These are phyloP conservation scores for Geosmithia morbida DNA, from an alignment of 2,329 filamentous ascomycete genomes.

Conservation along the genomic window DNA sequence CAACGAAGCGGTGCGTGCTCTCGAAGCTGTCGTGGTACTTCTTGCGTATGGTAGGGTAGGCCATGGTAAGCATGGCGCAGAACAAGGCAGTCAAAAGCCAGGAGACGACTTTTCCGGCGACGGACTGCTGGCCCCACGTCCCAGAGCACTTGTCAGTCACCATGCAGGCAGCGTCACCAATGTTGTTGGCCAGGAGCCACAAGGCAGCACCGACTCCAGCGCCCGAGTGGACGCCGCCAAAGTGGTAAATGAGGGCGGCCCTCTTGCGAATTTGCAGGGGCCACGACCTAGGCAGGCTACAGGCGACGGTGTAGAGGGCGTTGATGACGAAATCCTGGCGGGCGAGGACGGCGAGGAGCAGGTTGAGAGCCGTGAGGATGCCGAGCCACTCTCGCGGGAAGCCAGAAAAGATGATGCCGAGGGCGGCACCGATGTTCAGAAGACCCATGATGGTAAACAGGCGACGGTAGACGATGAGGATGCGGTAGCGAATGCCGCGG, in stretches of 20 bases:
- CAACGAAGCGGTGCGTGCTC: slow-evolving; percentile 54
- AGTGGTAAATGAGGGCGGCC: slow-evolving; percentile 26
- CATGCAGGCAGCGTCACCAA: slow-evolving; percentile 10
- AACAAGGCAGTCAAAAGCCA: slow-evolving; percentile 45
- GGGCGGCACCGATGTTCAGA: slow-evolving; percentile 26
- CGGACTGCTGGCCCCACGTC: slow-evolving; percentile 15
- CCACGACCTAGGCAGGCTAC: slow-evolving; percentile 20
- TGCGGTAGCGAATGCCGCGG: slow-evolving; percentile 15
- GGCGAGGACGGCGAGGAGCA: slow-evolving; percentile 26
- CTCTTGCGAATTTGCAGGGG: slow-evolving; percentile 25
- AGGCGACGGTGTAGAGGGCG: slow-evolving; percentile 22
- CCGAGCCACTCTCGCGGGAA: slow-evolving; percentile 20
- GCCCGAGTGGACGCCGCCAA: slow-evolving; percentile 28
- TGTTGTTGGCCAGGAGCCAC: slow-evolving; percentile 20
- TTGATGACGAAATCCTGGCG: slow-evolving; percentile 36
- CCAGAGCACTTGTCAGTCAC: slow-evolving; percentile 9
- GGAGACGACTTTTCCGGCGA: slow-evolving; percentile 31
- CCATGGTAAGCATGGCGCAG: slow-evolving; percentile 42
- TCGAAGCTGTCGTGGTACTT: slow-evolving; percentile 57
- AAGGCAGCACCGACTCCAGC: slow-evolving; percentile 23
- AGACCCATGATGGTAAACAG: slow-evolving; percentile 27
- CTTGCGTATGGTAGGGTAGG: slow-evolving; percentile 48
- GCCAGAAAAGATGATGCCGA: slow-evolving; percentile 12
- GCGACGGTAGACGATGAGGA: slow-evolving; percentile 30
- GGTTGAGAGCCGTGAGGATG: slow-evolving; percentile 22